Conservation (phyloP, 768 basidiomycete genomes). For the Phlebiopsis flavidoalba region DNA sequence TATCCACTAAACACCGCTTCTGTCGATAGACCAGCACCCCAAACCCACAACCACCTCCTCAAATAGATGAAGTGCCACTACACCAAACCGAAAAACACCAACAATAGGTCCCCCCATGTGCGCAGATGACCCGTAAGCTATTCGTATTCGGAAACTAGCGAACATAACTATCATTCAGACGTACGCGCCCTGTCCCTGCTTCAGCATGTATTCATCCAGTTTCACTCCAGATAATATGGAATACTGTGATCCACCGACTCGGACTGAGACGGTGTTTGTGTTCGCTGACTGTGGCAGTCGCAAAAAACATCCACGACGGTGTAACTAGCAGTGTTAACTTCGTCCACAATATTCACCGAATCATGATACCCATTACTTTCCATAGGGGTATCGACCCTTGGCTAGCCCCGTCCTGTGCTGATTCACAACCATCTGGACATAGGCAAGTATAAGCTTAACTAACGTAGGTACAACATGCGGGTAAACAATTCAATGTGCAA, state of each 20-base stretch:
- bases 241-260: slow-evolving; percentile 98
- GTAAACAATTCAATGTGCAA: slow-evolving; percentile 93
- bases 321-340: slow-evolving; percentile 91
- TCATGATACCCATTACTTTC: slow-evolving; percentile 99
- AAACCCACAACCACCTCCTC: too few species aligned
- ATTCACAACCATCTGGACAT: too few species aligned
- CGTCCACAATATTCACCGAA: slow-evolving; percentile 98
- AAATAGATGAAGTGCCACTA: too few species aligned
- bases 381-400: too few species aligned
- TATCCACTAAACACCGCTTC: too few species aligned
- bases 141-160: background rate
- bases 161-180: slow-evolving; percentile 21
- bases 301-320: slow-evolving; percentile 95
- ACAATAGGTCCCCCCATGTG: slow-evolving; percentile 80
- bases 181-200: slow-evolving; percentile 96
- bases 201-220: too few species aligned
- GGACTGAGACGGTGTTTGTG: slow-evolving; percentile 93
- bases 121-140: background rate
- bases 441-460: too few species aligned
- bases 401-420: too few species aligned
- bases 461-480: too few species aligned
- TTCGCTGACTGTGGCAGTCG: slow-evolving; percentile 99
- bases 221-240: slow-evolving; percentile 96
- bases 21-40: too few species aligned
- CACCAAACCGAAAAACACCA: too few species aligned